A percentile compares a stretch with the other conserved stretches of the same genome.
Evolutionary conservation across 2,329 filamentous ascomycete genomes (phyloP).

Genomic region (Zalaria obscura): DNA sequence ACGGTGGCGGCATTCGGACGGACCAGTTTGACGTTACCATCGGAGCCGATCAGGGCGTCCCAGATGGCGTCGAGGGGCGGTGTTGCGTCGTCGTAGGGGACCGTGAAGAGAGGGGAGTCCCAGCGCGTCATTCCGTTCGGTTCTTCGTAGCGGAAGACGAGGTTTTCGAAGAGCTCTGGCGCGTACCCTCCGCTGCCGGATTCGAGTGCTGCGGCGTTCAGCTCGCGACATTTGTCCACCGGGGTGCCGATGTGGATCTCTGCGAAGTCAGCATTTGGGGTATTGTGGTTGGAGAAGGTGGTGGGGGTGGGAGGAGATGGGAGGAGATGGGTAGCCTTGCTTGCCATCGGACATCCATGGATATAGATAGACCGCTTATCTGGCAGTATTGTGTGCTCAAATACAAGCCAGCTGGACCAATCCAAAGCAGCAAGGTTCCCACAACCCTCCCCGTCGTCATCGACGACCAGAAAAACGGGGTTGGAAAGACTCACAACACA

Average conservation of each 20-base stretch:
- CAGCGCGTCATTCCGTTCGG: slow-evolving; percentile 74
- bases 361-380: too few relatives aligned
- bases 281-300: not conserved
- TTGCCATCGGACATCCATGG: too few relatives aligned
- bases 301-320: not conserved
- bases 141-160: slow-evolving; percentile 73
- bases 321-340: too few relatives aligned
- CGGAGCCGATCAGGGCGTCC: slow-evolving; percentile 50
- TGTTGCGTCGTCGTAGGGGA: slow-evolving; percentile 60
- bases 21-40: slow-evolving; percentile 51
- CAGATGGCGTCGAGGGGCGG: slow-evolving; percentile 58
- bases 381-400: too few relatives aligned
- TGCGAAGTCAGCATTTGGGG: slow-evolving; percentile 18
- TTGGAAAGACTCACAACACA: slow-evolving; percentile 44
- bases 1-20: slow-evolving; percentile 65
- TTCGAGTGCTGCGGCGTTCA: slow-evolving; percentile 42
- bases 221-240: slow-evolving; percentile 38
- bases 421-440: too few relatives aligned
- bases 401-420: too few relatives aligned
- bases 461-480: too few relatives aligned
- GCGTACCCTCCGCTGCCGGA: slow-evolving; percentile 32
- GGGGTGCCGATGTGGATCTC: slow-evolving; percentile 46
- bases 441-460: too few relatives aligned
- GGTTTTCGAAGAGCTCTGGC: slow-evolving; percentile 57
- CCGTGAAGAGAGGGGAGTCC: slow-evolving; percentile 71